phyloP scores from a whole-genome alignment of 148 eudicot genomes.

The Oxyria digyna region DNA sequence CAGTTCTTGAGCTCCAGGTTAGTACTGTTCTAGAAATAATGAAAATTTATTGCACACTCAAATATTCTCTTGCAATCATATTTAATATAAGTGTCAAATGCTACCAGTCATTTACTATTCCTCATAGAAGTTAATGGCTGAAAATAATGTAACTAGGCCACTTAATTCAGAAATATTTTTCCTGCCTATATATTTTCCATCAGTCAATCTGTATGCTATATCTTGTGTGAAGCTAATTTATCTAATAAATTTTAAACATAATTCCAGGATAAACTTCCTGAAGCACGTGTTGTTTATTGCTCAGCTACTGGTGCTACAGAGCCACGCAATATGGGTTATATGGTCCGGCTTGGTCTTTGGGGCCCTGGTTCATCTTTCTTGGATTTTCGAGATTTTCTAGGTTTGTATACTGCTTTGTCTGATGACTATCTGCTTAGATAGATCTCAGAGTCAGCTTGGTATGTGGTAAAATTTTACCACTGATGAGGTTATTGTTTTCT shows the following conservation, averaged over 20 bases:
- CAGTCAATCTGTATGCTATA: neutral
- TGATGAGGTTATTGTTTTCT: neutral
- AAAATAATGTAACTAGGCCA: neutral
- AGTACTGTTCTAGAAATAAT: conserved; percentile 14
- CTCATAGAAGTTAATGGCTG: neutral
- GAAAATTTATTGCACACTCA: neutral
- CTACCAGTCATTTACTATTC: neutral
- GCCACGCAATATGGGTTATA: conserved; percentile 96
- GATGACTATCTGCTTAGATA: neutral
- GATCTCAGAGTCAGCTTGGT: neutral
- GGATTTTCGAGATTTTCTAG: conserved; percentile 71
- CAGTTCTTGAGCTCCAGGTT: conserved; percentile 97
- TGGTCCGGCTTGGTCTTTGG: conserved; percentile 99
- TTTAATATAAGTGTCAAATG: neutral
- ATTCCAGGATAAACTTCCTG: conserved; percentile 79
- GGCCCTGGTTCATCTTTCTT: conserved; percentile 81
- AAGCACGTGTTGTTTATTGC: conserved; percentile 94
- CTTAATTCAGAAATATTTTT: neutral
- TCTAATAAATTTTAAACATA: neutral
- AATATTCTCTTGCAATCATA: neutral
- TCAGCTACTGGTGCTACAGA: conserved; percentile 99
- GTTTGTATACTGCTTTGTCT: conserved; percentile 23
- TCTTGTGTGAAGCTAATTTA: neutral
- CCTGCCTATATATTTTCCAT: neutral
- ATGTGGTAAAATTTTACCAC: neutral